phyloP scores from a whole-genome alignment of 345 rosid species.

The Reutealis trisperma region DNA sequence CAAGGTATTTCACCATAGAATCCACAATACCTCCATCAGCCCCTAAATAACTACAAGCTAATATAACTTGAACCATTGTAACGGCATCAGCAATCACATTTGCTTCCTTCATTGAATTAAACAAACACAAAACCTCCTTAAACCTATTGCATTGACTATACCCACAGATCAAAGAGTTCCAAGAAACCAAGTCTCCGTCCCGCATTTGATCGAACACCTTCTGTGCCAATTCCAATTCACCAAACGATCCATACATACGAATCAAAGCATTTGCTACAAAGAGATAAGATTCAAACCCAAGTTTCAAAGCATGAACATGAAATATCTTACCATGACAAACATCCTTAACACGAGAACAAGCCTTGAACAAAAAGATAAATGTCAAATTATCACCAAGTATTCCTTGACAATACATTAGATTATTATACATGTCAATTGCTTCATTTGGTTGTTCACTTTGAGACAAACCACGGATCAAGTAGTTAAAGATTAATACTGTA shows the following conservation, averaged over 20 bases:
- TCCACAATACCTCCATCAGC: slow-evolving; percentile 33
- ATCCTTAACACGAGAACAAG: slow-evolving; percentile 44
- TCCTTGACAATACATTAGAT: slow-evolving; percentile 34
- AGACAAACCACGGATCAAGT: slow-evolving; percentile 51
- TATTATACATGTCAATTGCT: slow-evolving; percentile 39
- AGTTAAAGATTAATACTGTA: slow-evolving; percentile 39
- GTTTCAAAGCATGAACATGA: slow-evolving; percentile 47
- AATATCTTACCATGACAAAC: slow-evolving; percentile 32
- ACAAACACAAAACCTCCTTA: slow-evolving; percentile 47
- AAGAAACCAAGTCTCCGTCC: slow-evolving; percentile 61
- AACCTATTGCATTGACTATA: slow-evolving; percentile 44
- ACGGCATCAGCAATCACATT: slow-evolving; percentile 53
- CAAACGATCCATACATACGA: slow-evolving; percentile 35
- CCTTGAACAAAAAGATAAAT: slow-evolving; percentile 46
- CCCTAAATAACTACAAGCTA: slow-evolving; percentile 40
- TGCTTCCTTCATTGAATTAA: slow-evolving; percentile 44
- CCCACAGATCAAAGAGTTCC: slow-evolving; percentile 75
- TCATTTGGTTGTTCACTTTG: slow-evolving; percentile 34
- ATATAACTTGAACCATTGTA: slow-evolving; percentile 61
- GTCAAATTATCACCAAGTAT: slow-evolving; percentile 43
- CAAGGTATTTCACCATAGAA: slow-evolving; percentile 42
- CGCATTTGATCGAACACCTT: slow-evolving; percentile 53
- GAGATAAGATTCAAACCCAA: slow-evolving; percentile 44
- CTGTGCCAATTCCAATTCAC: slow-evolving; percentile 35
- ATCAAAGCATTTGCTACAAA: slow-evolving; percentile 60